These are phyloP conservation scores for Hymenoscyphus fructigenus DNA, from an alignment of 2,329 filamentous ascomycete genomes.

Conservation along the genomic window DNA sequence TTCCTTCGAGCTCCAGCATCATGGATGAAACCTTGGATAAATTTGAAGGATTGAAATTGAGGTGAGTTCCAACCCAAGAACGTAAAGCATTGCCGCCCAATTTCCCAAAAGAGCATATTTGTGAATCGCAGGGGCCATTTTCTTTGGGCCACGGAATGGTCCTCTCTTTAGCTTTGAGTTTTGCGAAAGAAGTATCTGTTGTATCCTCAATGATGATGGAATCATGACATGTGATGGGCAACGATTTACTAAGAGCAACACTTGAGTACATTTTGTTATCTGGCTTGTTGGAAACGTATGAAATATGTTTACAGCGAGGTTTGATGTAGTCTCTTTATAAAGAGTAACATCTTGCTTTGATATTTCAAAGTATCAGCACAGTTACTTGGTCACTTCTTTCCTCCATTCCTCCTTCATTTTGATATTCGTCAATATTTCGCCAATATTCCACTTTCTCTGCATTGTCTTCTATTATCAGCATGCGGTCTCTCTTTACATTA, in stretches of 20 bases:
- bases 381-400: neutral
- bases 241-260: slow-evolving; percentile 1
- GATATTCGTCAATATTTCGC: neutral
- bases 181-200: neutral
- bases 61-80: slow-evolving; percentile 4
- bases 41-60: slow-evolving; percentile 3
- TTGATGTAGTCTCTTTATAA: neutral
- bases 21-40: slow-evolving; percentile 2
- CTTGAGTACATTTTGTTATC: neutral
- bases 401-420: neutral
- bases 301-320: neutral
- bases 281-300: neutral
- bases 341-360: neutral
- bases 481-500: slow-evolving; percentile 2
- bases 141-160: too few relatives aligned
- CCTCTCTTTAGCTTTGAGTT: too few relatives aligned
- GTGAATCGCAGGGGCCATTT: too few relatives aligned
- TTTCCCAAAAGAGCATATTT: too few relatives aligned
- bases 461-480: neutral
- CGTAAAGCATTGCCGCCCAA: too few relatives aligned
- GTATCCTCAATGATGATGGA: too few relatives aligned
- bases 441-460: neutral
- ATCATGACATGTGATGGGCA: too few relatives aligned
- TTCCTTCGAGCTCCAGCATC: neutral
- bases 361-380: neutral